Base-by-base conservation (phyloP, 352 stramenopile species). In the Pelagophyceae sp. region DNA sequence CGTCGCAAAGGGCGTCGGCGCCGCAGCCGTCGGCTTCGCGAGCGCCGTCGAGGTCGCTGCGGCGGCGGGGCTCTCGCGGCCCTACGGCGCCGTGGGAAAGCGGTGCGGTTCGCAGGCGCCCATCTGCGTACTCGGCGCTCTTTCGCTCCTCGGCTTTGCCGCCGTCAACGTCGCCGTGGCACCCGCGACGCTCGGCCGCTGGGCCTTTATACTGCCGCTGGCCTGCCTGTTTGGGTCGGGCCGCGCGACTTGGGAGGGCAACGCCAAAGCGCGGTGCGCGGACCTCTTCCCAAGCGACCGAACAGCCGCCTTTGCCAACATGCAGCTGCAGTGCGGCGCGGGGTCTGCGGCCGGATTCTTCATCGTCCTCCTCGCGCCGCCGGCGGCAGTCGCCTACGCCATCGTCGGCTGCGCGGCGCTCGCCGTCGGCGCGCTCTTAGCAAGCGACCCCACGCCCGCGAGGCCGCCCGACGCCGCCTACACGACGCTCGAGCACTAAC, bases 271-370 rank as follows among this genome's bases (percentile, higher is more conserved):
- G 2, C 20, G 1, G 11, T 51, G 20, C 35, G 67, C 67, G 20
- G 67, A 74, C 67, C 17, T 38, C 67, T 74, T 74, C 38, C 67
- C 33, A 0, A 0, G 29, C 38, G 67, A 31, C 33, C 15, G 0
- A 3, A n/a, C 2, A 1, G 67, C 67, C 17, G 67, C 67, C 35
- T 74, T 74, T 37, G 67, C 67, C 33, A 74, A 74, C 67, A 31
- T 74, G 15, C 33, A 50, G 37, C 35, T 74, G 1, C 67, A 74
- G n/a, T 60, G 35, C 5, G 67, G 35, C 67, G 27, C 58, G 35
- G 67, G 35, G 35, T 51, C 67, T 5, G 35, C 67, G 2, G 1
- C 58, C 35, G 67, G 67, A 33, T 74, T 74, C 67, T 33, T 74
- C 35, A 0, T 51, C 67, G 58, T 54, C 45, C 11, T 23, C 45